phyloP scores from a whole-genome alignment of 2,329 filamentous ascomycete species.

The Aspergillus neotritici region DNA sequence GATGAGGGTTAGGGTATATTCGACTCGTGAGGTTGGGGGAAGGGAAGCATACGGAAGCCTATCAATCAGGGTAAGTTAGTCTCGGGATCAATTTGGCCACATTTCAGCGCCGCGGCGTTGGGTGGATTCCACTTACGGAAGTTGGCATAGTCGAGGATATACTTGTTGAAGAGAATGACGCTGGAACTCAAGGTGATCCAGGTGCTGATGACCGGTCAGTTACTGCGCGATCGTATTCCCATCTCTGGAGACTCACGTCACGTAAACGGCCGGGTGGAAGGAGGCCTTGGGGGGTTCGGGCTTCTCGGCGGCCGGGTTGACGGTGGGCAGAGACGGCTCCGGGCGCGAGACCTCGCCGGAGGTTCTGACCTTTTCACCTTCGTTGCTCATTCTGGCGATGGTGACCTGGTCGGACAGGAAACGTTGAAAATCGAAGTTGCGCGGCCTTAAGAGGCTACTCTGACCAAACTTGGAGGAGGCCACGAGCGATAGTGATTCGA shows the following conservation, averaged over 20 bases:
- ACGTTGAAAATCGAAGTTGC: constrained; percentile 45
- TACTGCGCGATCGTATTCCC: too few relatives aligned
- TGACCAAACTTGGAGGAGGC: constrained; percentile 41
- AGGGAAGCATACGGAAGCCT: constrained; percentile 42
- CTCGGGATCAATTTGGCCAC: background rate
- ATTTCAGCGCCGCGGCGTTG: background rate
- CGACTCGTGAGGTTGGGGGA: background rate
- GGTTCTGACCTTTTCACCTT: constrained; percentile 73
- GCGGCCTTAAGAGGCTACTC: constrained; percentile 40
- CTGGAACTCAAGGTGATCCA: constrained; percentile 93
- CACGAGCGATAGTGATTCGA: constrained; percentile 29
- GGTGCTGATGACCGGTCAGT: constrained; percentile 49
- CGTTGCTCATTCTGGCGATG: constrained; percentile 52
- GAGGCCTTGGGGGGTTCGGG: constrained; percentile 56
- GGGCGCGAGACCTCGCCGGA: constrained; percentile 61
- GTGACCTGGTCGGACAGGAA: constrained; percentile 41
- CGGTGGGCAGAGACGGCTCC: constrained; percentile 63
- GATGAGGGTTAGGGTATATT: constrained; percentile 2
- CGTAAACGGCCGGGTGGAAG: constrained; percentile 80
- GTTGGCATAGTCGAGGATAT: constrained; percentile 77
- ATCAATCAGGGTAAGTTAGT: constrained; percentile 7
- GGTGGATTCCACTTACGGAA: constrained; percentile 59
- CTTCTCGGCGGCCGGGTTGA: constrained; percentile 73
- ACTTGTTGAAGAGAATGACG: constrained; percentile 99
- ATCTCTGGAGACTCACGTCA: constrained; percentile 47